Conservation (phyloP, 1,284 basidiomycete genomes). For the Ustilago cynodontis region DNA sequence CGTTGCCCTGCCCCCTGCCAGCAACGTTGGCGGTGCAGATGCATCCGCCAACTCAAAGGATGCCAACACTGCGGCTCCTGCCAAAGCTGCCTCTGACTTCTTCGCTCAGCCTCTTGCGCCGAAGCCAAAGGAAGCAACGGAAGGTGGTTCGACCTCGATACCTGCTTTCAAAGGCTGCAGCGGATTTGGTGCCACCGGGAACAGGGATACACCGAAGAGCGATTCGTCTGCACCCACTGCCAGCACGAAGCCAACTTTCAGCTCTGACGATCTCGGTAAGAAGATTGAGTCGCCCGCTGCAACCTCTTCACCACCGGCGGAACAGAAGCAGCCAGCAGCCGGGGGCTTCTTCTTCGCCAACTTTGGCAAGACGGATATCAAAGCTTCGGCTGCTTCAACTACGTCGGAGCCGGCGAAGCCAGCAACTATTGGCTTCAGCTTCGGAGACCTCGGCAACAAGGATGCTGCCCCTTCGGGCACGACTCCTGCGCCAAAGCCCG, state of each 20-base stretch:
- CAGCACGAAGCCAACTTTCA: constrained; percentile 17
- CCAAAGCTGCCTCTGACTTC: constrained; percentile 38
- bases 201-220: constrained; percentile 11
- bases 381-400: not conserved
- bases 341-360: constrained; percentile 21
- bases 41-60: not conserved
- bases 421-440: constrained; percentile 17
- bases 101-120: constrained; percentile 27
- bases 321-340: not conserved
- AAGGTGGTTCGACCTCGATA: not conserved
- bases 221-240: not conserved
- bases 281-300: constrained; percentile 4
- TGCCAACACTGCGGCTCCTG: not conserved
- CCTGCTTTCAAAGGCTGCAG: constrained; percentile 32
- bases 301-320: not conserved
- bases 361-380: constrained; percentile 4
- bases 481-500: constrained; percentile 7
- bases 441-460: constrained; percentile 12
- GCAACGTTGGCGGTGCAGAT: constrained; percentile 1
- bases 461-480: not conserved
- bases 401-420: constrained; percentile 8
- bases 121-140: constrained; percentile 21
- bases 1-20: constrained; percentile 26
- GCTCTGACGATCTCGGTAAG: constrained; percentile 24
- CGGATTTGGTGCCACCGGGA: constrained; percentile 20